phyloP scores from a whole-genome alignment of 2,329 filamentous ascomycete species.

The Fusarium begoniae region DNA sequence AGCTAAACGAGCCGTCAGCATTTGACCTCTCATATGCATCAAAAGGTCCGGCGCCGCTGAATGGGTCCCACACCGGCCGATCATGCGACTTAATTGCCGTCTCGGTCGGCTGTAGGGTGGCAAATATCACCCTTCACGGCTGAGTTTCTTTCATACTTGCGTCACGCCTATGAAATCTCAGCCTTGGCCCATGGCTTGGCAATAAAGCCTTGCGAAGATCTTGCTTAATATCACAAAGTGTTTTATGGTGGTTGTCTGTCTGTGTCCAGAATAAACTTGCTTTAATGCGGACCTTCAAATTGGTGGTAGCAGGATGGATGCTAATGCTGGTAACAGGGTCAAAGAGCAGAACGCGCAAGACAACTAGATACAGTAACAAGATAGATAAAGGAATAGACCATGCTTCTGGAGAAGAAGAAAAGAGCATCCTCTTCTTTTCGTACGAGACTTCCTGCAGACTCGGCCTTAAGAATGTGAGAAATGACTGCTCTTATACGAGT shows the following conservation, averaged over 20 bases:
- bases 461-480: not conserved
- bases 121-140: conserved; percentile 11
- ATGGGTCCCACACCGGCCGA: conserved; percentile 26
- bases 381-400: not conserved
- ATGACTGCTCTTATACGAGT: not conserved
- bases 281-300: not conserved
- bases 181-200: conserved; percentile 26
- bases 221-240: not conserved
- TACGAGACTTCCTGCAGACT: not conserved
- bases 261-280: not conserved
- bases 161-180: conserved; percentile 21
- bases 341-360: not conserved
- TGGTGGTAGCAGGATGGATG: not conserved
- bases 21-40: conserved; percentile 15
- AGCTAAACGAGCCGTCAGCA: not conserved
- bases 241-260: not conserved
- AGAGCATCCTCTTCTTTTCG: not conserved
- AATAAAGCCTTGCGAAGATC: conserved; percentile 7
- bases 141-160: conserved; percentile 21
- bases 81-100: conserved; percentile 35
- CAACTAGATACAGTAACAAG: not conserved
- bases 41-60: conserved; percentile 5
- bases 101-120: conserved; percentile 28
- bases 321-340: not conserved
- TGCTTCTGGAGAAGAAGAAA: not conserved